Conservation (phyloP, 2,329 filamentous ascomycete genomes). For the Ophiostoma ulmi region DNA sequence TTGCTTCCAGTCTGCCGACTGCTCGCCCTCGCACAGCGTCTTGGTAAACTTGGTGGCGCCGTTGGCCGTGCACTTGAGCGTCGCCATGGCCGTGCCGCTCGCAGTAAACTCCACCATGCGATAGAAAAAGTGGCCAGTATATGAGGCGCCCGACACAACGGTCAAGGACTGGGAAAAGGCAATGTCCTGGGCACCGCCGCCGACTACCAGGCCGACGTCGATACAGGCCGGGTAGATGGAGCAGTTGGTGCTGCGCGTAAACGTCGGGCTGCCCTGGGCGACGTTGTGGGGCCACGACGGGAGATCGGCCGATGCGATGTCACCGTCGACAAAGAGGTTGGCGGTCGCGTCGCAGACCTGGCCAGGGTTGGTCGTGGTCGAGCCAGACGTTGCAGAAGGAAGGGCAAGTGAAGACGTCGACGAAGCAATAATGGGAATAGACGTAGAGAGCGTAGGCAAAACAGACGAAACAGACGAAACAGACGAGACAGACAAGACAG, state of each 20-base stretch:
- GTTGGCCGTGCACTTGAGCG: neutral
- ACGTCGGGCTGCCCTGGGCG: neutral
- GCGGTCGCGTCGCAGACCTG: neutral
- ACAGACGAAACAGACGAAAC: neutral
- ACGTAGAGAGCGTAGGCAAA: too few species aligned
- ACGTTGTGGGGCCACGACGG: neutral
- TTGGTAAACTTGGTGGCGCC: conserved; percentile 1
- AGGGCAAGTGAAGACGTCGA: neutral
- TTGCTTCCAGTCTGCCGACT: conserved; percentile 1
- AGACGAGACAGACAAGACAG: neutral
- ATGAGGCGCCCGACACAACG: neutral
- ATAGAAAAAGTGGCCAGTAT: neutral
- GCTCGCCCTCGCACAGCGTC: conserved; percentile 1
- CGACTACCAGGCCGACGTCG: neutral
- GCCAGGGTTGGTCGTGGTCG: neutral
- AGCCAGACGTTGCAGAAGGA: neutral
- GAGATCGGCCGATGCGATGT: neutral
- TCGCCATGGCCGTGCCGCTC: neutral
- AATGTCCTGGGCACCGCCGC: neutral
- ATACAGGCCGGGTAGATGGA: neutral
- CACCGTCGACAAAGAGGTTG: neutral
- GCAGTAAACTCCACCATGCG: neutral
- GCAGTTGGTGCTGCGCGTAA: neutral
- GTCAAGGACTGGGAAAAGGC: neutral
- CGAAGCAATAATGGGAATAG: neutral